These are phyloP conservation scores for Cavenderia fasciculata DNA, from an alignment of 78 protist genomes.

Conservation along the genomic window DNA sequence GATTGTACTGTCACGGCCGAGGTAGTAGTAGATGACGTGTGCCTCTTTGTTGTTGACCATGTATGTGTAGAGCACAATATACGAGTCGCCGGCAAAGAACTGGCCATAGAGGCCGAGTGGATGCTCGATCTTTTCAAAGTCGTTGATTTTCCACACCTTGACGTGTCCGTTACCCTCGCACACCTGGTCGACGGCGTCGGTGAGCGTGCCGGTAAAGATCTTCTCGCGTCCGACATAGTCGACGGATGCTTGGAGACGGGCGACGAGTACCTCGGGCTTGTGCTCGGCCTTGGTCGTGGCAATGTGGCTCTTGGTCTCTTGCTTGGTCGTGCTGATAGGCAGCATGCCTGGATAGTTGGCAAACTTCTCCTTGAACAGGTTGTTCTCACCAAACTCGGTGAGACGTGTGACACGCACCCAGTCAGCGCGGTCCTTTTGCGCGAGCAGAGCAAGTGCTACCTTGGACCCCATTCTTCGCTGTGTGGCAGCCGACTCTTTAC, in stretches of 20 bases:
- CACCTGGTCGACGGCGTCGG: no score
- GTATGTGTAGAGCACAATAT: constrained; percentile 74
- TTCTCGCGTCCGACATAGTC: neutral
- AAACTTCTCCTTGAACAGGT: constrained; percentile 80
- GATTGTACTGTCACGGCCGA: constrained; percentile 57
- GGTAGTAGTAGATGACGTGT: constrained; percentile 77
- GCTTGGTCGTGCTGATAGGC: constrained; percentile 68
- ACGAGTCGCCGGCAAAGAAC: constrained; percentile 68
- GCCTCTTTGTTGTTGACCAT: constrained; percentile 70
- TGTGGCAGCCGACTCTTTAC: constrained; percentile 64
- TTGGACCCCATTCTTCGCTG: constrained; percentile 76
- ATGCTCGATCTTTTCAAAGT: constrained; percentile 72
- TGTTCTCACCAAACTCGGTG: constrained; percentile 76
- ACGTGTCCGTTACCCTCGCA: no score
- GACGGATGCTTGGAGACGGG: neutral
- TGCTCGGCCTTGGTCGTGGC: constrained; percentile 49
- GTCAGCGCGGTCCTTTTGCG: constrained; percentile 18
- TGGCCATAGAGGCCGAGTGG: constrained; percentile 29
- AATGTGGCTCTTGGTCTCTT: constrained; percentile 32
- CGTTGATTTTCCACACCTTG: constrained; percentile 76
- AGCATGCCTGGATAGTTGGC: constrained; percentile 80
- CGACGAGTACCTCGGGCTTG: neutral
- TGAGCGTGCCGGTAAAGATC: neutral
- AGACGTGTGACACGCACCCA: constrained; percentile 44
- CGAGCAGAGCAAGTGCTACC: constrained; percentile 44